Evolutionary conservation across 768 basidiomycete genomes (phyloP).

Genomic region (Lyophyllum atratum): DNA sequence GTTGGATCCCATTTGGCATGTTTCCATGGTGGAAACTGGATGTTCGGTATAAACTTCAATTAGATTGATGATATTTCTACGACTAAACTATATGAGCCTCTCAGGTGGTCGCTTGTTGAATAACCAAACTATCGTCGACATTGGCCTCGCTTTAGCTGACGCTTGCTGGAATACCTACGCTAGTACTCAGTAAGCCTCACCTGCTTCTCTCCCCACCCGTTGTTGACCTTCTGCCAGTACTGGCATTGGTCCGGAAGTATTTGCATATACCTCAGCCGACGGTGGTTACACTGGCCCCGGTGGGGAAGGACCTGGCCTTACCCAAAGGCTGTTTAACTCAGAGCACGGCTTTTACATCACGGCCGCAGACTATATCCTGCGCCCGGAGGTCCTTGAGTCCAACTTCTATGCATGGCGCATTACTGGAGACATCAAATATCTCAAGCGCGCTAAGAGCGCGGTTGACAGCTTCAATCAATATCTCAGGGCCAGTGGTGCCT

Average conservation of each 20-base stretch:
- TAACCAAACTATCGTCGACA: constrained; percentile 67
- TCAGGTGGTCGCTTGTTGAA: constrained; percentile 67
- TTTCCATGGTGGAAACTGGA: constrained; percentile 77
- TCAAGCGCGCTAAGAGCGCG: constrained; percentile 61
- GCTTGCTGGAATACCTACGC: constrained; percentile 83
- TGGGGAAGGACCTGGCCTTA: constrained; percentile 29
- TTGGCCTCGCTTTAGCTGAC: constrained; percentile 65
- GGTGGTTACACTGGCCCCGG: constrained; percentile 57
- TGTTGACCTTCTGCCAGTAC: constrained; percentile 43
- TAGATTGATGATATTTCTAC: neutral
- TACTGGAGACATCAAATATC: constrained; percentile 70
- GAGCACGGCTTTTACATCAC: constrained; percentile 69
- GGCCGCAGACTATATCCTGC: constrained; percentile 55
- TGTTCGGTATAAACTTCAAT: constrained; percentile 47
- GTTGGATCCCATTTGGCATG: constrained; percentile 76
- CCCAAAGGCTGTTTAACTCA: constrained; percentile 53
- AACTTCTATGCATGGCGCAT: constrained; percentile 81
- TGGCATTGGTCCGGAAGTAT: constrained; percentile 75
- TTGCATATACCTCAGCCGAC: constrained; percentile 61
- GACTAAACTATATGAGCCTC: neutral
- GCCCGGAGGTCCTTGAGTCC: constrained; percentile 79
- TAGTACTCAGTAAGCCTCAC: constrained; percentile 58
- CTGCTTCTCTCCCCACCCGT: neutral
- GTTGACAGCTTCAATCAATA: constrained; percentile 60
- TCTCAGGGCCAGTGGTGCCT: constrained; percentile 42